A percentile compares a stretch with the other conserved stretches of the same genome.
Conservation (phyloP, 371 early-diverging fungal species). For the Entomophthora muscae region DNA sequence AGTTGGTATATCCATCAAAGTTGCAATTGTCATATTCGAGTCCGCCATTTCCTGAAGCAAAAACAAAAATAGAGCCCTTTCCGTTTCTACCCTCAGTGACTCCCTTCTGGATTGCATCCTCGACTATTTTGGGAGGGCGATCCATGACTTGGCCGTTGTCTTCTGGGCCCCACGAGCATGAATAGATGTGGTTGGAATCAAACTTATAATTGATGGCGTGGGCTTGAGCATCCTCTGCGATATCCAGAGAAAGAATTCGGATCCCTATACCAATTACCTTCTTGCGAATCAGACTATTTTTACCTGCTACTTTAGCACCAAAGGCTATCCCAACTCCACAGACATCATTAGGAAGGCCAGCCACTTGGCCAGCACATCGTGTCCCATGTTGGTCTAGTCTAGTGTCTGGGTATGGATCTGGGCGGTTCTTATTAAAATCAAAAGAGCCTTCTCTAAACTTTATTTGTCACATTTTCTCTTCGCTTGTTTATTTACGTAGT, state of each 20-base stretch:
- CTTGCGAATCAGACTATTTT: no score
- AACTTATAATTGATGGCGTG: slow-evolving; percentile 67
- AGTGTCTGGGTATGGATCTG: slow-evolving; percentile 54
- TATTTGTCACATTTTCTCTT: not conserved
- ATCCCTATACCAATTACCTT: slow-evolving; percentile 31
- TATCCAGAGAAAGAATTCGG: slow-evolving; percentile 71
- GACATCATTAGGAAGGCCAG: slow-evolving; percentile 66
- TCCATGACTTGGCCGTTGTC: slow-evolving; percentile 83
- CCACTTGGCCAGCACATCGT: slow-evolving; percentile 93
- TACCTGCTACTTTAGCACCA: slow-evolving; percentile 69
- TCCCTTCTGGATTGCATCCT: slow-evolving; percentile 67
- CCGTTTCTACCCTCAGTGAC: slow-evolving; percentile 68
- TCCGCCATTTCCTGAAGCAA: slow-evolving; percentile 92
- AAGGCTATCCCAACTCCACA: slow-evolving; percentile 97
- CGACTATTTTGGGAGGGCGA: slow-evolving; percentile 59
- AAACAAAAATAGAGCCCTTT: slow-evolving; percentile 77
- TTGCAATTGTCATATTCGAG: slow-evolving; percentile 74
- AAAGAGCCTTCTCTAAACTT: slow-evolving; percentile 71
- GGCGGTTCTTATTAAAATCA: slow-evolving; percentile 72
- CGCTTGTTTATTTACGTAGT: slow-evolving; percentile 49
- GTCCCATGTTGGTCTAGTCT: slow-evolving; percentile 87
- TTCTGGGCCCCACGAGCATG: slow-evolving; percentile 92
- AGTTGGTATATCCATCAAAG: slow-evolving; percentile 92
- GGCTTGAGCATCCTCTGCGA: slow-evolving; percentile 83
- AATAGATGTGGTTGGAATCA: slow-evolving; percentile 79